Conservation (phyloP, 768 basidiomycete genomes). For the Rhodotorula diobovata region DNA sequence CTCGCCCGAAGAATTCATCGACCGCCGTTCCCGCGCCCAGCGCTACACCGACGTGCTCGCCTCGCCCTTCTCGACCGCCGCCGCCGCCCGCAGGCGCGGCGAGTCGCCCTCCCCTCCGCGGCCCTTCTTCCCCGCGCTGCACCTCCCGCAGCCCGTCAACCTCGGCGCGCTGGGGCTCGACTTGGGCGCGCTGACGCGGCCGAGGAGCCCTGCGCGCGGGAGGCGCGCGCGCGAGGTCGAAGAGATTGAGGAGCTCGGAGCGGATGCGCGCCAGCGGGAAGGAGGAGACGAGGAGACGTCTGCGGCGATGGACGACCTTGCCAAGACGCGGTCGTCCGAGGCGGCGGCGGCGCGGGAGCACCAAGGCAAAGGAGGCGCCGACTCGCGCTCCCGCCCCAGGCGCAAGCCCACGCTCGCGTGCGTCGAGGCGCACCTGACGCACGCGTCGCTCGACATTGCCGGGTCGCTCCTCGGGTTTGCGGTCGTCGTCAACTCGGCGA, state of each 20-base stretch:
- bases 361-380: too few relatives aligned
- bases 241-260: background rate
- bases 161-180: conserved; percentile 17
- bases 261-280: background rate
- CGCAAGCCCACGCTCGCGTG: conserved; percentile 56
- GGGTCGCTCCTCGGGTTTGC: conserved; percentile 70
- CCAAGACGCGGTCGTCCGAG: background rate
- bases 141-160: conserved; percentile 37
- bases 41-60: background rate
- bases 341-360: background rate
- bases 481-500: conserved; percentile 70
- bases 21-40: background rate
- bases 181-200: background rate
- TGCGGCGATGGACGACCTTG: conserved; percentile 13
- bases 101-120: conserved; percentile 6
- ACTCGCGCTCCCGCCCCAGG: conserved; percentile 20
- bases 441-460: conserved; percentile 64
- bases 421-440: conserved; percentile 60
- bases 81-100: background rate
- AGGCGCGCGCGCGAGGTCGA: background rate
- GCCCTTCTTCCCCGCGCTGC: conserved; percentile 26
- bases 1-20: too few relatives aligned
- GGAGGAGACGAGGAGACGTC: background rate
- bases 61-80: background rate
- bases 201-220: background rate